These are phyloP conservation scores for Aegilops sharonensis DNA, from an alignment of 176 grass and related monocot genomes.

Conservation along the genomic window DNA sequence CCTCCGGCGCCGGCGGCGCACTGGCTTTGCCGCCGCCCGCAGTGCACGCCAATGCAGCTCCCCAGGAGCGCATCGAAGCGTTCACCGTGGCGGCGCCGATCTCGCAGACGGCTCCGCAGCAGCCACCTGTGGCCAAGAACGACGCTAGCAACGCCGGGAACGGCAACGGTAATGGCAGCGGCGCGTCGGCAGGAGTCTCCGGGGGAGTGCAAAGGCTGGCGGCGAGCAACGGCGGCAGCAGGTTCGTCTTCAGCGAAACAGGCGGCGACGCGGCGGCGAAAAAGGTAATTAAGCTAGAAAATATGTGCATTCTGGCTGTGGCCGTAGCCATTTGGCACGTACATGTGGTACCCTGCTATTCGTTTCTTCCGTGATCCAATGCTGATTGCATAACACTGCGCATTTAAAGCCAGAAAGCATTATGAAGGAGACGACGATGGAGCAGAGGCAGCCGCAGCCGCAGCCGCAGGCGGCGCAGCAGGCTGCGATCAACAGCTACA, in stretches of 20 bases:
- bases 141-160: conserved; percentile 20
- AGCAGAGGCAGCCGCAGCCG: conserved; percentile 46
- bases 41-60: conserved; percentile 15
- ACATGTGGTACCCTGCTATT: conserved; percentile 50
- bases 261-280: conserved; percentile 37
- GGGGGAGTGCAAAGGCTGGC: conserved; percentile 37
- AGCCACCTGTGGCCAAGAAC: conserved; percentile 35
- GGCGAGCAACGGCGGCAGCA: conserved; percentile 54
- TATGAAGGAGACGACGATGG: conserved; percentile 77
- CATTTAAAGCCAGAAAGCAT: conserved; percentile 96
- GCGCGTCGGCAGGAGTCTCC: neutral
- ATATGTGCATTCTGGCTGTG: conserved; percentile 23
- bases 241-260: conserved; percentile 35
- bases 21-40: neutral
- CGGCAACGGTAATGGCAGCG: conserved; percentile 1
- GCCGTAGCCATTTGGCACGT: conserved; percentile 37
- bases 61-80: conserved; percentile 7
- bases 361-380: conserved; percentile 65
- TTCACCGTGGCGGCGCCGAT: conserved; percentile 32
- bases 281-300: conserved; percentile 53
- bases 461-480: conserved; percentile 39
- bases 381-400: conserved; percentile 48
- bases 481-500: conserved; percentile 52
- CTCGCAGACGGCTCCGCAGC: conserved; percentile 41
- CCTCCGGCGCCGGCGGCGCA: neutral